A percentile compares a stretch with the other conserved stretches of the same genome.
Evolutionary conservation across 1,284 basidiomycete genomes (phyloP).

Genomic region (Mixia osmundae): DNA sequence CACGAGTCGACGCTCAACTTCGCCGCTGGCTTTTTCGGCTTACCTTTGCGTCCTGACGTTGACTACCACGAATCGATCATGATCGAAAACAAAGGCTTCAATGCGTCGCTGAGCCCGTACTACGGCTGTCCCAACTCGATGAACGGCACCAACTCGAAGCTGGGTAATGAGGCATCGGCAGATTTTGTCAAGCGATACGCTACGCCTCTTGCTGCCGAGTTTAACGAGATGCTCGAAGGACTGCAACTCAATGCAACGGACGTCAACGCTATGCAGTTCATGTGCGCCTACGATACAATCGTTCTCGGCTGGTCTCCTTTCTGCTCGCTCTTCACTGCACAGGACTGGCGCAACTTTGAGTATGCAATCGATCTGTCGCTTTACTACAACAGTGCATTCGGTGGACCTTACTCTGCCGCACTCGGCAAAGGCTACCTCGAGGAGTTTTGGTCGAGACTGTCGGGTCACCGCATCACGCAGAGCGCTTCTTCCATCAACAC

Average conservation of each 20-base stretch:
- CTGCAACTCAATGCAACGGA: conserved; percentile 17
- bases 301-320: conserved; percentile 72
- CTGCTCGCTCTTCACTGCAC: conserved; percentile 63
- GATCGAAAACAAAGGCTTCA: conserved; percentile 26
- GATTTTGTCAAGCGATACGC: no score
- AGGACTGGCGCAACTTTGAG: conserved; percentile 73
- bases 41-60: conserved; percentile 58
- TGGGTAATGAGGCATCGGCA: no score
- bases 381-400: conserved; percentile 55
- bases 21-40: conserved; percentile 32
- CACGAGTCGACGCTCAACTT: conserved; percentile 25
- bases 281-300: conserved; percentile 21
- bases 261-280: conserved; percentile 20
- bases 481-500: conserved; percentile 37
- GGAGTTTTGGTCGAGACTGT: conserved; percentile 12
- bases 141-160: no score
- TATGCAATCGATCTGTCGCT: conserved; percentile 27
- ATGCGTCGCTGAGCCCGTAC: conserved; percentile 28
- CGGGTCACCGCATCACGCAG: neutral
- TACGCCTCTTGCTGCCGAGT: no score
- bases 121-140: conserved; percentile 21
- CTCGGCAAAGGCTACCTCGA: conserved; percentile 59
- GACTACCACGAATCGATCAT: conserved; percentile 49
- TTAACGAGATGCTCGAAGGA: conserved; percentile 6
- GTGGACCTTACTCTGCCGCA: conserved; percentile 47